Conservation (phyloP, 306 rosid genomes). For the Prunus armeniaca region DNA sequence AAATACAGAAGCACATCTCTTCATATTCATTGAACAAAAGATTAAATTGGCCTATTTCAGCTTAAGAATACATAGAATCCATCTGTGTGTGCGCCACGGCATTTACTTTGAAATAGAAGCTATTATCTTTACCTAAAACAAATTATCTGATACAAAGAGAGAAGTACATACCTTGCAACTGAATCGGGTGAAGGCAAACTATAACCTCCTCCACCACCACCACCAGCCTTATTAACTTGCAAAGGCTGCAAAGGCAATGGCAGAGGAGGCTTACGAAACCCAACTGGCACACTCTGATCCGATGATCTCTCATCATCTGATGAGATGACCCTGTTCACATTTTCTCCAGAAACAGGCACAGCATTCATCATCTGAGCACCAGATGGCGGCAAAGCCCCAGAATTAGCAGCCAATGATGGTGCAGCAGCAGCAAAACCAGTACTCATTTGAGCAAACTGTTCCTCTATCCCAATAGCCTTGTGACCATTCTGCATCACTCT, state of each 20-base stretch:
- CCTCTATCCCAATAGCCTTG: conserved; percentile 52
- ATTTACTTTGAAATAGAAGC: not conserved
- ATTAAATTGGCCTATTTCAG: not conserved
- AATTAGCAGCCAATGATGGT: conserved; percentile 15
- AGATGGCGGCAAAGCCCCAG: conserved; percentile 19
- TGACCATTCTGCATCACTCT: conserved; percentile 51
- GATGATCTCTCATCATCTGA: conserved; percentile 70
- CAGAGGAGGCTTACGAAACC: conserved; percentile 70
- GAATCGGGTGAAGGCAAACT: conserved; percentile 89
- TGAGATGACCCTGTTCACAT: conserved; percentile 42
- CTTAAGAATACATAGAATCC: not conserved
- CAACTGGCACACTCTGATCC: conserved; percentile 51
- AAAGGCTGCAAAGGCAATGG: conserved; percentile 59
- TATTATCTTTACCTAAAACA: not conserved
- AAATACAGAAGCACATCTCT: not conserved
- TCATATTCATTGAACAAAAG: not conserved
- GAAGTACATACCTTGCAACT: conserved; percentile 56
- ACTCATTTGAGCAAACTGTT: conserved; percentile 64
- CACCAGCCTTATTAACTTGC: conserved; percentile 43
- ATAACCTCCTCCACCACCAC: conserved; percentile 38
- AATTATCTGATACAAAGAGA: not conserved
- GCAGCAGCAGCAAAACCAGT: conserved; percentile 36
- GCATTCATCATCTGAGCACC: not conserved
- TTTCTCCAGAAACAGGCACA: conserved; percentile 34
- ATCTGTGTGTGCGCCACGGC: not conserved